Conservation (phyloP, 371 early-diverging fungal species). For the Mortierella sp. region DNA sequence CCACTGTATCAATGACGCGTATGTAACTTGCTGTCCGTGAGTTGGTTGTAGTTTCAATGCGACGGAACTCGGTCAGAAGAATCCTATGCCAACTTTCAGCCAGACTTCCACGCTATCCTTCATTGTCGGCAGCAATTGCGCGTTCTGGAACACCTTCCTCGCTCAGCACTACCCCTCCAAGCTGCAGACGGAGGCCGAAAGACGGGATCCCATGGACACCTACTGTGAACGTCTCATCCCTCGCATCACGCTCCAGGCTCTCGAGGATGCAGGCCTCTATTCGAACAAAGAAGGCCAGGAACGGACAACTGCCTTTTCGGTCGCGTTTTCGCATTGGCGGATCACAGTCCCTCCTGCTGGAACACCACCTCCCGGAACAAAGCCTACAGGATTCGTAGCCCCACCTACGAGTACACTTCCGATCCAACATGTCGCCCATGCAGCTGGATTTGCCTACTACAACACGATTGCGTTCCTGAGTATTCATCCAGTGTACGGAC, state of each 20-base stretch:
- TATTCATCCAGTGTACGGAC: slow-evolving; percentile 48
- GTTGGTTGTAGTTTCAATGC: slow-evolving; percentile 30
- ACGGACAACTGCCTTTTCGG: slow-evolving; percentile 30
- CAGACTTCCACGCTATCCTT: slow-evolving; percentile 48
- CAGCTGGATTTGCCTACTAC: slow-evolving; percentile 45
- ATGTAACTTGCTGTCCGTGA: not conserved
- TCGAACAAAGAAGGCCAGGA: slow-evolving; percentile 25
- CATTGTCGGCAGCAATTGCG: slow-evolving; percentile 36
- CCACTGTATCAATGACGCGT: not conserved
- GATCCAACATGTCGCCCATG: slow-evolving; percentile 49
- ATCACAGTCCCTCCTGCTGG: slow-evolving; percentile 41
- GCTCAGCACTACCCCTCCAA: slow-evolving; percentile 39
- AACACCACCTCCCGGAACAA: slow-evolving; percentile 32
- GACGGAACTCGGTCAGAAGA: slow-evolving; percentile 30
- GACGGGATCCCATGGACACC: slow-evolving; percentile 47
- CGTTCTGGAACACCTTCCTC: slow-evolving; percentile 48
- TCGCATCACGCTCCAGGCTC: slow-evolving; percentile 37
- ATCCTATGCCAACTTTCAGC: slow-evolving; percentile 45
- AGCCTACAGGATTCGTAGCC: slow-evolving; percentile 44
- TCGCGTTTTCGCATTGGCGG: slow-evolving; percentile 49
- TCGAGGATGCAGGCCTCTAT: slow-evolving; percentile 37
- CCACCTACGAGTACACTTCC: slow-evolving; percentile 30
- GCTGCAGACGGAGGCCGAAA: slow-evolving; percentile 28
- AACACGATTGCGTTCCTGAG: slow-evolving; percentile 42
- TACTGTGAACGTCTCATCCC: slow-evolving; percentile 51